Conservation (phyloP, 192 early-diverging fungal species). For the Rhizoclosmatium globosum region DNA sequence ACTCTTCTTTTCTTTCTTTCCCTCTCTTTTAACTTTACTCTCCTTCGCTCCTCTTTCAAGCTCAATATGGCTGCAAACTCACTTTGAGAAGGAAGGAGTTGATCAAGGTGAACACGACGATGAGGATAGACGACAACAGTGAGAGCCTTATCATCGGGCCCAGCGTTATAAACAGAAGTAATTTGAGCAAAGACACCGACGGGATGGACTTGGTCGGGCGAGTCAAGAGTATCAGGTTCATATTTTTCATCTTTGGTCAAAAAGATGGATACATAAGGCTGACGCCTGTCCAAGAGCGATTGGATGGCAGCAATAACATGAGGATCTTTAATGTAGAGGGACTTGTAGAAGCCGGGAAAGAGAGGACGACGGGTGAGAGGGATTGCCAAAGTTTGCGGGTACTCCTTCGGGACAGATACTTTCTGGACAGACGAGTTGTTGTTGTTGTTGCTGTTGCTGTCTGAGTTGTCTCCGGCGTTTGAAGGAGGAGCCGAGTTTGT, state of each 20-base stretch:
- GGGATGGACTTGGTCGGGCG: conserved; percentile 79
- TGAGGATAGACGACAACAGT: conserved; percentile 97
- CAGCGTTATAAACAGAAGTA: conserved; percentile 82
- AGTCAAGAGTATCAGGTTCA: conserved; percentile 83
- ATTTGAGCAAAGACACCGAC: conserved; percentile 98
- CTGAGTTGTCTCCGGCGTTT: background rate
- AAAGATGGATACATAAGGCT: conserved; percentile 98
- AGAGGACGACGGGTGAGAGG: conserved; percentile 92
- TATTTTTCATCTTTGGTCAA: conserved; percentile 89
- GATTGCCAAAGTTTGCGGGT: conserved; percentile 92
- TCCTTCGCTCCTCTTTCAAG: background rate
- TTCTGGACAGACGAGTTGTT: conserved; percentile 24
- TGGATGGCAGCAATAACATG: conserved; percentile 91
- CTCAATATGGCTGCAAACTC: background rate
- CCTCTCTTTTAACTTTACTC: no score
- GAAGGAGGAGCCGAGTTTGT: background rate
- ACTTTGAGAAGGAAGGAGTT: conserved; percentile 54
- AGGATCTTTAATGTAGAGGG: conserved; percentile 95
- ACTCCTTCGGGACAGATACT: conserved; percentile 81
- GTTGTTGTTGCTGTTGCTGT: conserved; percentile 1
- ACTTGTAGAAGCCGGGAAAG: conserved; percentile 91
- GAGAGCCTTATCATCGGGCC: conserved; percentile 72
- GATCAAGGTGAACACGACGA: conserved; percentile 84
- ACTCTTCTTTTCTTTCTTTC: background rate
- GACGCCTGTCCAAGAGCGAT: conserved; percentile 86